Evolutionary conservation across 148 eudicot species (phyloP).

Genomic region (Spergularia bocconei): DNA sequence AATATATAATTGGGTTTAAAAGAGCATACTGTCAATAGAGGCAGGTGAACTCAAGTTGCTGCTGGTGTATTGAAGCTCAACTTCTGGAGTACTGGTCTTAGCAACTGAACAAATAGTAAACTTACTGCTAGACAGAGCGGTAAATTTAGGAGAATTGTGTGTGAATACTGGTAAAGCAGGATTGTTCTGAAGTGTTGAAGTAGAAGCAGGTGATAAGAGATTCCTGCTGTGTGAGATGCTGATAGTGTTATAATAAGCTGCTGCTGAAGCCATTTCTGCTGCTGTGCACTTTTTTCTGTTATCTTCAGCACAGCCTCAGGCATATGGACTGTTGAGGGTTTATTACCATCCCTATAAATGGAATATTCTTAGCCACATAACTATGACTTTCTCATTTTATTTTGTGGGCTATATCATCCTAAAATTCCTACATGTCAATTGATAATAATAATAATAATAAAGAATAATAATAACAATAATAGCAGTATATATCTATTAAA

Average conservation of each 20-base stretch:
- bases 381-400: background rate
- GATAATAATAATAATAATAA: too few species aligned
- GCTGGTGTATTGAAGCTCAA: slow-evolving; percentile 27
- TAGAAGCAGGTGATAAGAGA: slow-evolving; percentile 9
- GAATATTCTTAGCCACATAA: slow-evolving; percentile 18
- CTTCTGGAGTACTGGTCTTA: slow-evolving; percentile 21
- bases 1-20: background rate
- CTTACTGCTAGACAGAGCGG: slow-evolving; percentile 12
- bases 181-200: slow-evolving; percentile 14
- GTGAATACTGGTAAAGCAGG: slow-evolving; percentile 11
- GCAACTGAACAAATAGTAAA: slow-evolving; percentile 26
- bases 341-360: background rate
- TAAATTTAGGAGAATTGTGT: slow-evolving; percentile 1
- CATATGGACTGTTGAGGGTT: background rate
- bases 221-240: slow-evolving; percentile 18
- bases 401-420: too few species aligned
- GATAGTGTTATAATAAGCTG: slow-evolving; percentile 14
- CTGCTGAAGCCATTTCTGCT: slow-evolving; percentile 28
- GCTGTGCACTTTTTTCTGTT: background rate
- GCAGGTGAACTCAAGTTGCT: slow-evolving; percentile 15
- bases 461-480: too few species aligned
- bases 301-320: background rate
- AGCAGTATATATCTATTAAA: too few species aligned
- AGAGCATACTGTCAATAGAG: slow-evolving; percentile 21
- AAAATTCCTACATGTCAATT: too few species aligned